Percentiles rank a stretch among this genome's conserved stretches.
These are phyloP conservation scores for Buxus sempervirens DNA, from an alignment of 164 flowering plant genomes.

Conservation along the genomic window DNA sequence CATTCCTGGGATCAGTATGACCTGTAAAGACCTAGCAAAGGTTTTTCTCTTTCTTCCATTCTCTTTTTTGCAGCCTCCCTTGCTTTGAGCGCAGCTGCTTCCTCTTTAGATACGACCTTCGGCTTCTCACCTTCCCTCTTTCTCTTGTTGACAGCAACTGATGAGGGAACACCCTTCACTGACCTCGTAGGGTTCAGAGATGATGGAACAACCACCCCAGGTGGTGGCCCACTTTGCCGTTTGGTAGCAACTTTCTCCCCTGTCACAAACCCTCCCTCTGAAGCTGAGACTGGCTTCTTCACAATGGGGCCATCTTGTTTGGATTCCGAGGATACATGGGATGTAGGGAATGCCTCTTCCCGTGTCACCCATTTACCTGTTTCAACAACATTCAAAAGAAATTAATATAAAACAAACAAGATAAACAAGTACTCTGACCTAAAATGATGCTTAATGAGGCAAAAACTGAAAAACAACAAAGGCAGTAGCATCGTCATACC, in stretches of 20 bases:
- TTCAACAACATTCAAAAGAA: background rate
- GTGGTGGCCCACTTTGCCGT: slow-evolving; percentile 44
- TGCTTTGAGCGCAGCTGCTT: slow-evolving; percentile 88
- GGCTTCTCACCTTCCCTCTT: slow-evolving; percentile 67
- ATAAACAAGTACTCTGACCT: background rate
- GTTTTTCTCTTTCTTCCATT: slow-evolving; percentile 82
- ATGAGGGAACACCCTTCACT: slow-evolving; percentile 71
- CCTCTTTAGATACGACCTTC: slow-evolving; percentile 72
- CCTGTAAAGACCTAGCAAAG: slow-evolving; percentile 80
- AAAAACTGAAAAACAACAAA: background rate
- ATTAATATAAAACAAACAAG: background rate
- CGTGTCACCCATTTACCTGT: slow-evolving; percentile 88
- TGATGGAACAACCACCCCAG: slow-evolving; percentile 59
- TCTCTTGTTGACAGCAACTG: slow-evolving; percentile 64
- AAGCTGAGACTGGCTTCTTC: slow-evolving; percentile 31
- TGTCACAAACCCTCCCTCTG: slow-evolving; percentile 17
- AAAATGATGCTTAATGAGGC: background rate
- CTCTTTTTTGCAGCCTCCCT: slow-evolving; percentile 93
- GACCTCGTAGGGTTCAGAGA: slow-evolving; percentile 64
- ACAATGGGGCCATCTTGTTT: slow-evolving; percentile 26
- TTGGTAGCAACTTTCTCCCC: slow-evolving; percentile 35
- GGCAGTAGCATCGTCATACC: slow-evolving; percentile 37
- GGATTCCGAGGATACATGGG: slow-evolving; percentile 34
- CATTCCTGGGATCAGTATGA: slow-evolving; percentile 30
- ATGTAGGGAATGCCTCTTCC: slow-evolving; percentile 65